Evolutionary conservation across 1,284 basidiomycete species (phyloP), one percentile per base, ranked within the genome.

Genomic region (Ustanciosporium gigantosporum): DNA sequence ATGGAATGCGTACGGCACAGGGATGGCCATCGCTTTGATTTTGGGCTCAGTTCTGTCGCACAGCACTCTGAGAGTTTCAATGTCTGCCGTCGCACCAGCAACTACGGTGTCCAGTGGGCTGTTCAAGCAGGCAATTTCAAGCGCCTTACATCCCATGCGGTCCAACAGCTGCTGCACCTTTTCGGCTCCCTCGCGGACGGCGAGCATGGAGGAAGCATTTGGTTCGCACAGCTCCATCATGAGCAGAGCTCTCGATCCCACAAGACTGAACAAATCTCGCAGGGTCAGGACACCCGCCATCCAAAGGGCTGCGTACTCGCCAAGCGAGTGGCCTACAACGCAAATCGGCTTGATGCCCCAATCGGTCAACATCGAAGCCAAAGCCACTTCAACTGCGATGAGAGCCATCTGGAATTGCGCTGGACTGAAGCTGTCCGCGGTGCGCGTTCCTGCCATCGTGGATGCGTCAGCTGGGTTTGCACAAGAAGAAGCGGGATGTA

Each of bases 1-100:
- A 36, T 69, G 66, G 46, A 66, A 69, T 0, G 53, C 66, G 25
- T 59, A 69, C 11, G 66, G 62, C 9, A 69, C 66, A 1, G 49
- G 45, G 24, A 69, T 60, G 4, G 55, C 37, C 46, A 57, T 61
- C 2, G 46, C 48, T 32, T 59, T 69, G 50, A 62, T 50, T 40
- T 52, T 56, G 6, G 57, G 44, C 20, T 51, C 43, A 25, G 31
- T 39, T 5, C 39, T 41, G 25, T 58, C 57, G 44, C 47, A 48
- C 3, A 42, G 27, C 8, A 31, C 44, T 20, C 45, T 36, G 35
- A 61, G 21, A 22, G 25, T 36, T 23, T 57, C 52, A 34, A 66
- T 41, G 15, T 48, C 36, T 2, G 46, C 52, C 13, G 46, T 48
- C 14, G 45, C 31, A 13, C 62, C 66, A 0, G 62, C 53, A 6